phyloP scores from a whole-genome alignment of 202 grass and related monocot species.

The Setaria viridis region DNA sequence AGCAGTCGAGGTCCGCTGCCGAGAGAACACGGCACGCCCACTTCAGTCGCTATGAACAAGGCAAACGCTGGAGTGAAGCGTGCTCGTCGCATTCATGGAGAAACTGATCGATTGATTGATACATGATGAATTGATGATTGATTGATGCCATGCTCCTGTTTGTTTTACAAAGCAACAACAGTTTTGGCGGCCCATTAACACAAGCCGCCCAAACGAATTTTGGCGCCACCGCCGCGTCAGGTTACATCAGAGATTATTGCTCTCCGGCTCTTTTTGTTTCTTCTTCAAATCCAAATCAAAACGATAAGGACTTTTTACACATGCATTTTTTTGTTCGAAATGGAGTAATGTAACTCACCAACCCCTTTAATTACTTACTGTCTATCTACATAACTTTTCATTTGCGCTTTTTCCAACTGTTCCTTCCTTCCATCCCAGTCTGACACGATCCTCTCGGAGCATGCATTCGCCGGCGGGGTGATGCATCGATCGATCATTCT shows the following conservation, averaged over 20 bases:
- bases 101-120: neutral
- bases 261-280: no score
- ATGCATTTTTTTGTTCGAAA: slow-evolving; percentile 12
- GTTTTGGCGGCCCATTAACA: slow-evolving; percentile 45
- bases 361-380: slow-evolving; percentile 36
- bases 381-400: slow-evolving; percentile 50
- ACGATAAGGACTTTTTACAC: slow-evolving; percentile 39
- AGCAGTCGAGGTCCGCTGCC: neutral
- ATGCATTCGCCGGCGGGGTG: neutral
- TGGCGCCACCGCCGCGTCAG: neutral
- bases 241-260: slow-evolving; percentile 36
- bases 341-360: slow-evolving; percentile 26
- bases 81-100: neutral
- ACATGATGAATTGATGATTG: neutral
- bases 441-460: neutral
- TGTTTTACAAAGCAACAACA: slow-evolving; percentile 21
- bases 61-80: neutral
- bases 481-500: slow-evolving; percentile 14
- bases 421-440: neutral
- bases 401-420: slow-evolving; percentile 23
- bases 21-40: neutral
- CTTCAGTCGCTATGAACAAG: neutral
- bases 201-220: slow-evolving; percentile 25
- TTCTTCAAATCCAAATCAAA: slow-evolving; percentile 32
- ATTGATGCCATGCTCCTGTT: slow-evolving; percentile 14